Evolutionary conservation across 2,329 filamentous ascomycete species (phyloP).

Genomic region (Pyrenochaeta sp.): DNA sequence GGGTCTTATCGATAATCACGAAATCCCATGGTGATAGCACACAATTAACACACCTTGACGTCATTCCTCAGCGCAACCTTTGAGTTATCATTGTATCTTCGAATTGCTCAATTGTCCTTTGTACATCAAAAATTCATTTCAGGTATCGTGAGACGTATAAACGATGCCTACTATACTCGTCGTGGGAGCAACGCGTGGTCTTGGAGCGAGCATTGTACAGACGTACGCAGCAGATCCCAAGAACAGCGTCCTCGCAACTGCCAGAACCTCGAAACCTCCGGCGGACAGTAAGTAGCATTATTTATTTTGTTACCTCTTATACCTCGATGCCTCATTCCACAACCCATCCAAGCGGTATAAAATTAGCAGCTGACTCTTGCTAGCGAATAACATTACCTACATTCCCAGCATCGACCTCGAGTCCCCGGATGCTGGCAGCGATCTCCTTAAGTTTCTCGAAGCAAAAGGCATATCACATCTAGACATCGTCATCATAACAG

Average conservation of each 20-base stretch:
- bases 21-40: neutral
- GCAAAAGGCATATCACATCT: constrained; percentile 52
- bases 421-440: constrained; percentile 30
- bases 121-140: neutral
- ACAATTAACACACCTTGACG: neutral
- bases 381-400: constrained; percentile 61
- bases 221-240: constrained; percentile 60
- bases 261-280: constrained; percentile 59
- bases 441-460: constrained; percentile 59
- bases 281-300: constrained; percentile 32
- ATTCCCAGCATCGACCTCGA: constrained; percentile 66
- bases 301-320: neutral
- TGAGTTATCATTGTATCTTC: neutral
- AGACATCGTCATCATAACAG: constrained; percentile 68
- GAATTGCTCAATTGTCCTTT: neutral
- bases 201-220: constrained; percentile 69
- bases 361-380: neutral
- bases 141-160: neutral
- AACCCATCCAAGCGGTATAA: neutral
- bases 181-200: constrained; percentile 73
- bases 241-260: constrained; percentile 67
- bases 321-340: neutral
- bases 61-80: neutral
- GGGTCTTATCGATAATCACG: neutral
- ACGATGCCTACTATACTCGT: constrained; percentile 62